Evolutionary conservation across 768 basidiomycete species (phyloP), one percentile per base, ranked within the genome.

Genomic region (Tricholomella constricta): DNA sequence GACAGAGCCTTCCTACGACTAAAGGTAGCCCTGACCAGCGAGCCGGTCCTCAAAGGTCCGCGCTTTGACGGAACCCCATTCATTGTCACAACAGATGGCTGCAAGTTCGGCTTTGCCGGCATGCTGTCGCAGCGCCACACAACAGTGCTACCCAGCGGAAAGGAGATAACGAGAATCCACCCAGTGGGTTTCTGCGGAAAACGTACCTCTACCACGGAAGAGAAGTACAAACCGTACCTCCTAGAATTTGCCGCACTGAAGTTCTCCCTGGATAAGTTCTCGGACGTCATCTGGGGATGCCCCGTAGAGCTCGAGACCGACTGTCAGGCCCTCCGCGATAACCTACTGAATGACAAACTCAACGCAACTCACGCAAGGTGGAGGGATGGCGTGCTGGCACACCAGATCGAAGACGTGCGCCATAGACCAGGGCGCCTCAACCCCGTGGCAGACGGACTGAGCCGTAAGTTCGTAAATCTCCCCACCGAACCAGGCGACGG

Each of bases 241-340:
- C 43, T n/a, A n/a, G n/a, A n/a, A n/a, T n/a, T n/a, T n/a, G n/a
- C n/a, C n/a, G n/a, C n/a, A n/a, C n/a, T n/a, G n/a, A n/a, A n/a
- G n/a, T n/a, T n/a, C n/a, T n/a, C n/a, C n/a, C n/a, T n/a, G n/a
- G n/a, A n/a, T n/a, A 63, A 72, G 20, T 69, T 72, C 45, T 54
- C 62, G 1, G 49, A 69, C 42, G 54, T 53, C 0, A 50, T 66
- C 0, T 66, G 62, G 56, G 63, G 69, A 0, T 66, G 58, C 29
- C 69, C 62, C 12, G 49, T 73, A 0, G 65, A 72, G 34, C 32
- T 74, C 2, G 61, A 68, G 34, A 73, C 66, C 0, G 72, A 73
- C 52, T 73, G 70, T 46, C 63, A 67, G 29, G 71, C 68, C 1
- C 57, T 73, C 0, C 43, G 64, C 11, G 67, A 71, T 17, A n/a